phyloP scores from a whole-genome alignment of 2,329 filamentous ascomycete genomes.

The Sclerotinia glacialis region DNA sequence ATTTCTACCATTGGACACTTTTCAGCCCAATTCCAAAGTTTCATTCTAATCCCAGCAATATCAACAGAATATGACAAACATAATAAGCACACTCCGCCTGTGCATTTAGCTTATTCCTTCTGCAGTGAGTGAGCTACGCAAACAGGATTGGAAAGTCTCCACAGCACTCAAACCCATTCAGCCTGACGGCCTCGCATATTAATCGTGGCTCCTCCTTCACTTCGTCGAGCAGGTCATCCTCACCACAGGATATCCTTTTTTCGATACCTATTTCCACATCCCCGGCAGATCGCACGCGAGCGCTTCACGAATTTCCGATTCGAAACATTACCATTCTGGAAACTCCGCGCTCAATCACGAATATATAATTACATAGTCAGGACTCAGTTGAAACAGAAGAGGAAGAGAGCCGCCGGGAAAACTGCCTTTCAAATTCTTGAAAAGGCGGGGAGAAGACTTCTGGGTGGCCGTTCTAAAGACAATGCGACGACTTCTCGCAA shows the following conservation, averaged over 20 bases:
- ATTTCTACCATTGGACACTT: not conserved
- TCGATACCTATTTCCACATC: constrained; percentile 31
- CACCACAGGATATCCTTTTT: constrained; percentile 10
- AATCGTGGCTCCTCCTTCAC: constrained; percentile 20
- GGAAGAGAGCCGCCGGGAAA: constrained; percentile 43
- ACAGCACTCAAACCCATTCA: not conserved
- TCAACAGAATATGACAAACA: not conserved
- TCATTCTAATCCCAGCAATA: not conserved
- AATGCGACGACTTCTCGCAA: constrained; percentile 39
- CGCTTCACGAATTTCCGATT: constrained; percentile 57
- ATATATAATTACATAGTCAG: constrained; percentile 73
- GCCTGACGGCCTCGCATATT: constrained; percentile 14
- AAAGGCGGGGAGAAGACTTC: constrained; percentile 37
- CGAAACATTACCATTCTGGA: constrained; percentile 69
- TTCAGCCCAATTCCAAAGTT: not conserved
- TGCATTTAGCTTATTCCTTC: not conserved
- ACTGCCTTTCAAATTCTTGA: constrained; percentile 35
- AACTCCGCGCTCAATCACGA: constrained; percentile 68
- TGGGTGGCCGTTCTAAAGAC: constrained; percentile 37
- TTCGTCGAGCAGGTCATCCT: constrained; percentile 27
- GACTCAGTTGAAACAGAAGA: constrained; percentile 55
- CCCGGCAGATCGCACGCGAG: constrained; percentile 17
- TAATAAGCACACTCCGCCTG: constrained; percentile 1
- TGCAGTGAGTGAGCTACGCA: not conserved
- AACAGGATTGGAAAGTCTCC: constrained; percentile 4